Evolutionary conservation across 2,329 filamentous ascomycete genomes (phyloP).

Genomic region (Colletotrichum eremochloae): DNA sequence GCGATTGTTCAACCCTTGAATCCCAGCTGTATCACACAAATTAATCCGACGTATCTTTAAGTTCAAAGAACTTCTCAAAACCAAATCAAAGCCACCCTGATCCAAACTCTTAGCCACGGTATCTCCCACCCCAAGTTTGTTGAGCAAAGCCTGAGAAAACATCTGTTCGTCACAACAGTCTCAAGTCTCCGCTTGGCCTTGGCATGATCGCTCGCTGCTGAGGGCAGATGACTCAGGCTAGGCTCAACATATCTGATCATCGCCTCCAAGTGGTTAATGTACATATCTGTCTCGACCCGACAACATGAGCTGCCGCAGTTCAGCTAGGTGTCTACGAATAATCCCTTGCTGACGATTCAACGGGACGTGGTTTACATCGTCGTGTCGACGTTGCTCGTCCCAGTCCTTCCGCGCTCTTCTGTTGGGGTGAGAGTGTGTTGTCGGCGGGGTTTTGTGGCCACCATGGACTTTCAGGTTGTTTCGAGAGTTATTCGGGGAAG

Average conservation of each 20-base stretch:
- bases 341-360: not conserved
- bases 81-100: not conserved
- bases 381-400: not conserved
- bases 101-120: not conserved
- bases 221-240: not conserved
- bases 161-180: not conserved
- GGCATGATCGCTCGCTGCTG: not conserved
- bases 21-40: not conserved
- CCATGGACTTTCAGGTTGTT: not conserved
- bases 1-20: accelerated
- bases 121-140: not conserved
- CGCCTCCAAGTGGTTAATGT: not conserved
- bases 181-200: not conserved
- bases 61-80: not conserved
- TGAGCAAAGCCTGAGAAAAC: not conserved
- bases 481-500: not conserved
- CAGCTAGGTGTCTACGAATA: not conserved
- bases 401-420: not conserved
- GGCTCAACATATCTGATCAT: not conserved
- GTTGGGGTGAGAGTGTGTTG: not conserved
- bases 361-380: not conserved
- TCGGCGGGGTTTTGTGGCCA: not conserved
- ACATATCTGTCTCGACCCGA: not conserved
- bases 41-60: not conserved
- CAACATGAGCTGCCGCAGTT: not conserved